Evolutionary conservation across 139 green algal species (phyloP), one percentile per base, ranked within the genome.

Genomic region (Astrephomene gubernaculifera): DNA sequence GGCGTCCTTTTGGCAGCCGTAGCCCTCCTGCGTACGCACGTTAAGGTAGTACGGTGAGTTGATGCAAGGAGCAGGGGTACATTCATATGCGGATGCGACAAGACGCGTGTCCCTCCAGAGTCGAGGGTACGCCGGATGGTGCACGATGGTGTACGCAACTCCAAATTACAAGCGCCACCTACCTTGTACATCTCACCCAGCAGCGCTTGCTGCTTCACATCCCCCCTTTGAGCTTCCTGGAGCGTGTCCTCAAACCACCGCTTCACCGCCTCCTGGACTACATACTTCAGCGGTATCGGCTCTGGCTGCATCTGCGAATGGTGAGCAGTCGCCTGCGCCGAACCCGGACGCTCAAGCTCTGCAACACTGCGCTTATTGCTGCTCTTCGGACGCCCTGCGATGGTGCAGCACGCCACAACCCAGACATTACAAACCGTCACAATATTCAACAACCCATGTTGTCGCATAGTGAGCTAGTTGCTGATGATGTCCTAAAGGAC

Each of bases 241-340:
- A 94, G 87, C 0, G 94, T 90, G 45, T 97, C 94, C n/a, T 92
- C 82, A 90, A 95, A 96, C 94, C 94, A 96, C 2, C 93, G 89
- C 39, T 92, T 89, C 43, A 97, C 89, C 2, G 93, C 94, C 67
- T 97, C 93, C 0, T 82, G 71, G 1, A 96, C 93, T 4, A 96
- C 92, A 14, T 81, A 81, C 29, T 89, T 91, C 1, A 96, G 86
- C 25, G 90, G 90, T 41, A 88, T 70, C 33, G 83, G 83, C 74
- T 88, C 79, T 14, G 78, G 75, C 64, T 83, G 75, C 60, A 72
- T 72, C 39, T 61, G 75, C 12, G 44, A 39, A 12, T 65, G 54
- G 33, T 54, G 54, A 29, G 36, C n/a, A 12, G 75, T 60, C 6
- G 64, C 64, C 43, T 76, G 63, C 1, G 63, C 44, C 36, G 43